Evolutionary conservation across 306 rosid species (phyloP), one percentile per base, ranked within the genome.

Genomic region (Gynostemma pentaphyllum): DNA sequence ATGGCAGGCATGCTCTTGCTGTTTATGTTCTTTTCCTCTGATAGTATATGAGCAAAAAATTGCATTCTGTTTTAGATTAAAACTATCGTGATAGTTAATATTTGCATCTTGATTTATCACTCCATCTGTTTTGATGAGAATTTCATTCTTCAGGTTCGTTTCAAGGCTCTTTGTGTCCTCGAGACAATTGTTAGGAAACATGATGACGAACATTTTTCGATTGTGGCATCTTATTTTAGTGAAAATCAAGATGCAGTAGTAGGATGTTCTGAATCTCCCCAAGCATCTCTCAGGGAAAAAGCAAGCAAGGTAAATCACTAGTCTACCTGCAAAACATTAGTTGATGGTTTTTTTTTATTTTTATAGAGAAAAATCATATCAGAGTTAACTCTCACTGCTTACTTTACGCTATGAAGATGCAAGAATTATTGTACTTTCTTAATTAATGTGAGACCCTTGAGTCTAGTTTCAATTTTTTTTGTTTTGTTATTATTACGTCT

Each of bases 131-230:
- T 60, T 60, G 48, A 39, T 39, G 32, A 15, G 27, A 45, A 27
- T 46, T 28, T 59, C 62, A 36, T 75, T 70, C 36, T 67, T 68
- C 90, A 92, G 99, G 95, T 86, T 67, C 99, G 97, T 73, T 86
- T 88, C 97, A 94, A 94, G 88, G 95, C 99, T 74, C 78, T 83
- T 46, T 94, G 99, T 71, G 84, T 88, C 66, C 97, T 94, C 32
- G 99, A 94, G 68, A 53, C 99, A 72, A 81, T 94, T 65, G 75
- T 94, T 45, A 82, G 99, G 75, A 88, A 69, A 79, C 81, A 74
- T 76, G 97, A 83, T 48, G 89, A 81, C 40, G 94, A 81, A 9
- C 81, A 78, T 65, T 84, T 88, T 78, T 76, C 87, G 18, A 60
- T 1, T 9, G 72, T 94, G 54, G 84, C 78, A 74, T 78, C 90